Conservation (phyloP, 2,329 filamentous ascomycete genomes). For the Allantophomopsis cytisporea region DNA sequence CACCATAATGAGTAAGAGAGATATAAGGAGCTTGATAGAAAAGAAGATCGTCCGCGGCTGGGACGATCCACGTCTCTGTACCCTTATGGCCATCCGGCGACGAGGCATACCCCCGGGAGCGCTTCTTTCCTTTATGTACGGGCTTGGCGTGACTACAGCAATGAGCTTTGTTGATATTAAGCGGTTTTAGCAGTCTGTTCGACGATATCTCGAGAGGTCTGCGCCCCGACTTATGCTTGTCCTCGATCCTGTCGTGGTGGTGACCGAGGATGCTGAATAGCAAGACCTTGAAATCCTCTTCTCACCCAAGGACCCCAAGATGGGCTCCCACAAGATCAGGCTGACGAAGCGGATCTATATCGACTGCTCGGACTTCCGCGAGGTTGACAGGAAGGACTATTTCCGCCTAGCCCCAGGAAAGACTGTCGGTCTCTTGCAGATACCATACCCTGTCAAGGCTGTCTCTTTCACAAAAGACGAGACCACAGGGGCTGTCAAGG, state of each 20-base stretch:
- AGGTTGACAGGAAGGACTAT: conserved; percentile 58
- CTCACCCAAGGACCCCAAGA: conserved; percentile 63
- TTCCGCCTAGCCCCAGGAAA: conserved; percentile 68
- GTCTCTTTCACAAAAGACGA: conserved; percentile 53
- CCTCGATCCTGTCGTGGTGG: conserved; percentile 69
- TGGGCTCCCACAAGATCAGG: conserved; percentile 43
- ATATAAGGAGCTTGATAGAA: conserved; percentile 67
- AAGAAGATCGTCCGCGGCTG: conserved; percentile 70
- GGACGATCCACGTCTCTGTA: conserved; percentile 87
- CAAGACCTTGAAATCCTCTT: conserved; percentile 61
- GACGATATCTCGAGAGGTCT: conserved; percentile 75
- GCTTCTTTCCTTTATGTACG: conserved; percentile 79
- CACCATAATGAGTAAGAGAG: conserved; percentile 77
- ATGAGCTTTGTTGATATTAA: conserved; percentile 66
- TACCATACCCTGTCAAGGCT: conserved; percentile 55
- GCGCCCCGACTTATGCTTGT: conserved; percentile 85
- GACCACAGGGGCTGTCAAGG: conserved; percentile 42
- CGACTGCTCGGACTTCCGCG: conserved; percentile 66
- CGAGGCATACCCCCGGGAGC: conserved; percentile 81
- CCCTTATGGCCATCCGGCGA: conserved; percentile 69
- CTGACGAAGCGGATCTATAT: conserved; percentile 77
- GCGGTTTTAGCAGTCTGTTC: conserved; percentile 76
- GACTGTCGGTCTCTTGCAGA: conserved; percentile 60
- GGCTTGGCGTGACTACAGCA: conserved; percentile 79
- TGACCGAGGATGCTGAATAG: conserved; percentile 67